Percentiles rank a stretch among this genome's conserved stretches.
Evolutionary conservation across 805 yeast genomes (phyloP).

Genomic region (Kregervanrija fluxuum): DNA sequence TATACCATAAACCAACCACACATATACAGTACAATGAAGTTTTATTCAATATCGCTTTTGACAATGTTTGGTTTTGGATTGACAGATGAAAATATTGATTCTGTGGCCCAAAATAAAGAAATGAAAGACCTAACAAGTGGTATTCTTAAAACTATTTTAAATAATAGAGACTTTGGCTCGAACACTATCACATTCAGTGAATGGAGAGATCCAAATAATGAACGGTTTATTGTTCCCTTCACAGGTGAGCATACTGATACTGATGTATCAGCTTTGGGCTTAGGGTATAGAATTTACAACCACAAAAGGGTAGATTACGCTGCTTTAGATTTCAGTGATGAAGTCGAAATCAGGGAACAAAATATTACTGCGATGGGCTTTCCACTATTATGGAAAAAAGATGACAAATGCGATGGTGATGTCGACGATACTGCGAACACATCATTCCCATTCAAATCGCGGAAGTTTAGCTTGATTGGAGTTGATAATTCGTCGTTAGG

Average conservation of each 20-base stretch:
- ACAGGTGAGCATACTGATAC: not conserved
- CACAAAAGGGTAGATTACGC: constrained; percentile 1
- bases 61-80: too few species aligned
- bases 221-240: constrained; percentile 19
- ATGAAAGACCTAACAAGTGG: not conserved
- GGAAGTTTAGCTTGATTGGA: constrained; percentile 21
- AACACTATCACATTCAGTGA: constrained; percentile 14
- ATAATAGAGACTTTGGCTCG: constrained; percentile 12
- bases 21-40: too few species aligned
- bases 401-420: constrained; percentile 8
- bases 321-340: constrained; percentile 2
- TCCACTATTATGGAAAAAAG: constrained; percentile 19
- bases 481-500: constrained; percentile 5
- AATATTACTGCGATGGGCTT: constrained; percentile 22
- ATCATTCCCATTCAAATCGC: constrained; percentile 22
- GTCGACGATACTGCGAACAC: constrained; percentile 8
- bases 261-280: constrained; percentile 3
- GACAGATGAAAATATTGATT: too few species aligned
- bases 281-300: constrained; percentile 9
- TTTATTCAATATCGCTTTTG: too few species aligned
- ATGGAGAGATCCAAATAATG: constrained; percentile 23
- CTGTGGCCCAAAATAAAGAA: too few species aligned
- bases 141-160: constrained; percentile 15
- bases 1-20: too few species aligned
- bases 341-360: constrained; percentile 18